Percentiles rank a stretch among this genome's conserved stretches.
Evolutionary conservation across 176 grass and related monocot genomes (phyloP).

Genomic region (Typha latifolia): DNA sequence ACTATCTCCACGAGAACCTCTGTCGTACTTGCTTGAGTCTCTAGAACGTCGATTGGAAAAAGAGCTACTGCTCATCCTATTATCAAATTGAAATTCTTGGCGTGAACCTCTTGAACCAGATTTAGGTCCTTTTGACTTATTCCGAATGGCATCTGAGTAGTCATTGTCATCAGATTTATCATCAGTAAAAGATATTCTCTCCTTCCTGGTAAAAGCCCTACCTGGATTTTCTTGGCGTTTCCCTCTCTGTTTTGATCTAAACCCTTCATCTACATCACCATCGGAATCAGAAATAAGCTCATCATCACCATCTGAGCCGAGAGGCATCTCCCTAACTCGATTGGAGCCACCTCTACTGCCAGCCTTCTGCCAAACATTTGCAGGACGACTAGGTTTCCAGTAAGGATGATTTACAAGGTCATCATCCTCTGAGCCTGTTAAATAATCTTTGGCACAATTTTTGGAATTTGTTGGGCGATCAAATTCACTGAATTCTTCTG

Average conservation of each 20-base stretch:
- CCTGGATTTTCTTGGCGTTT: slow-evolving; percentile 8
- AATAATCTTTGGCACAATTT: slow-evolving; percentile 18
- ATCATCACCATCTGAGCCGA: slow-evolving; percentile 28
- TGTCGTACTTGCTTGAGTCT: not conserved
- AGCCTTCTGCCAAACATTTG: slow-evolving; percentile 37
- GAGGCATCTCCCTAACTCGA: slow-evolving; percentile 17
- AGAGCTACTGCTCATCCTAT: slow-evolving; percentile 23
- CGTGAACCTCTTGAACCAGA: not conserved
- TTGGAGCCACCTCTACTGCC: slow-evolving; percentile 11
- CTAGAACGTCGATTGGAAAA: slow-evolving; percentile 11
- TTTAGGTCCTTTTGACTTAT: slow-evolving; percentile 5
- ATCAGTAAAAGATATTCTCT: slow-evolving; percentile 30
- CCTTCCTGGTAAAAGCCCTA: slow-evolving; percentile 15
- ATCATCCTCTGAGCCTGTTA: slow-evolving; percentile 44
- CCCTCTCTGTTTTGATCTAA: slow-evolving; percentile 18
- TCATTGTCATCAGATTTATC: slow-evolving; percentile 35
- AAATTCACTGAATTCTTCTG: slow-evolving; percentile 38
- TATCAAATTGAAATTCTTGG: slow-evolving; percentile 12
- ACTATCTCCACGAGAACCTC: slow-evolving; percentile 9
- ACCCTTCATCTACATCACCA: slow-evolving; percentile 32
- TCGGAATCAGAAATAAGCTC: slow-evolving; percentile 51
- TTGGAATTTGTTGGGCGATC: slow-evolving; percentile 30
- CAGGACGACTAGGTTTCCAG: slow-evolving; percentile 36
- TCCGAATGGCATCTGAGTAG: not conserved
- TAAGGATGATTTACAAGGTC: slow-evolving; percentile 34